These are phyloP conservation scores for Thinopyrum elongatum DNA, from an alignment of 176 grass and related monocot genomes.

Conservation along the genomic window DNA sequence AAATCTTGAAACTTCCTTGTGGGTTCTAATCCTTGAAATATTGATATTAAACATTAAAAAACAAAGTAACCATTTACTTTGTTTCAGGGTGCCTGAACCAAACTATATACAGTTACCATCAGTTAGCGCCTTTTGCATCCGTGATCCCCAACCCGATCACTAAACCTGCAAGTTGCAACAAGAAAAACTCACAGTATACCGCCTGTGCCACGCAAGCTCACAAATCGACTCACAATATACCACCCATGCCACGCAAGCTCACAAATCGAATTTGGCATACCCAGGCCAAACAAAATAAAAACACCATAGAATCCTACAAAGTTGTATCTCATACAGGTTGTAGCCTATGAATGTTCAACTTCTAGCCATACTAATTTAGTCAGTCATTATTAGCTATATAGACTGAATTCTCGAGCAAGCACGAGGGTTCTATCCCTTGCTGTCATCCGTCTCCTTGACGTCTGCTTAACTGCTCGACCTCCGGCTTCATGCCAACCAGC, in stretches of 20 bases:
- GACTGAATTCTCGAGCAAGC: not conserved
- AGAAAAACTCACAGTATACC: no score
- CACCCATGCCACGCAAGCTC: not conserved
- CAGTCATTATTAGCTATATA: not conserved
- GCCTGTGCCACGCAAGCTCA: not conserved
- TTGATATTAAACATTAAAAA: not conserved
- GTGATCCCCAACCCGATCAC: no score
- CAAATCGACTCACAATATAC: not conserved
- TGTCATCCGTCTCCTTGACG: no score
- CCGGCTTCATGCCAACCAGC: no score
- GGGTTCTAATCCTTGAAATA: not conserved
- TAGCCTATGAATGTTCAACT: no score
- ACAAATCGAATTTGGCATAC: not conserved
- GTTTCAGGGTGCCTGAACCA: not conserved
- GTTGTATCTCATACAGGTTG: not conserved
- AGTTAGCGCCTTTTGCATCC: no score
- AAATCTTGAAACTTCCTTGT: not conserved
- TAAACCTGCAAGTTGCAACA: no score
- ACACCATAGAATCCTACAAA: not conserved
- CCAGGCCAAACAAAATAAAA: not conserved
- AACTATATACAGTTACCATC: no score
- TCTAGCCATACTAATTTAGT: not conserved
- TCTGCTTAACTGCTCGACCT: no score
- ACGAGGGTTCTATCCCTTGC: no score
- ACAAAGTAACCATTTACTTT: no score